These are phyloP conservation scores for Aphanomyces stellatus DNA, from an alignment of 352 stramenopile species.

Conservation along the genomic window DNA sequence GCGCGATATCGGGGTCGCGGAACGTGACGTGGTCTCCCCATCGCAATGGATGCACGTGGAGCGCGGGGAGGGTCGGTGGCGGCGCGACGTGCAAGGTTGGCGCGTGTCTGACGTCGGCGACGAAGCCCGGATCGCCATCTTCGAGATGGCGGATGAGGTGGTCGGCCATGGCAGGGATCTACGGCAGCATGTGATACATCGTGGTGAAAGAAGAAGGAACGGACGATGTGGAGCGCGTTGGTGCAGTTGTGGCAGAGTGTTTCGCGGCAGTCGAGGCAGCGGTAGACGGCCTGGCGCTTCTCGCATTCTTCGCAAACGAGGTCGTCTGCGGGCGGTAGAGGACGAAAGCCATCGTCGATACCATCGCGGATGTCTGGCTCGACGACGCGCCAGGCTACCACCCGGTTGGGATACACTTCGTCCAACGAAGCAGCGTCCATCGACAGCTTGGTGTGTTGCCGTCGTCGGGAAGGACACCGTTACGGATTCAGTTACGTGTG, in stretches of 20 bases:
- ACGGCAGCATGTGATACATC: background rate
- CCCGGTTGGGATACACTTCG: background rate
- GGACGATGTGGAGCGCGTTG: slow-evolving; percentile 71
- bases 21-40: slow-evolving; percentile 49
- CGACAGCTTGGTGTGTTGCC: too few relatives aligned
- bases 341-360: background rate
- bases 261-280: slow-evolving; percentile 39
- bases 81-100: background rate
- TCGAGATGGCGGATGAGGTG: slow-evolving; percentile 28
- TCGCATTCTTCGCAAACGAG: slow-evolving; percentile 48
- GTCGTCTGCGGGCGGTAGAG: background rate
- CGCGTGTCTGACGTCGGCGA: background rate
- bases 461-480: too few relatives aligned
- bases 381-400: background rate
- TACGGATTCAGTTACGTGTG: too few relatives aligned
- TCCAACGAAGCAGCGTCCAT: background rate
- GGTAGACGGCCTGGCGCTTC: slow-evolving; percentile 22
- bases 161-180: slow-evolving; percentile 38
- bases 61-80: slow-evolving; percentile 3
- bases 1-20: slow-evolving; percentile 32
- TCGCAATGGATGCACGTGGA: slow-evolving; percentile 5
- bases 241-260: slow-evolving; percentile 50
- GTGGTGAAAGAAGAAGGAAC: slow-evolving; percentile 13
- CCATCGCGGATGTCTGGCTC: too few relatives aligned
- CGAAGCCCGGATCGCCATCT: background rate